Base-by-base conservation (phyloP, 441 rosid genomes). In the Macaranga tanarius region DNA sequence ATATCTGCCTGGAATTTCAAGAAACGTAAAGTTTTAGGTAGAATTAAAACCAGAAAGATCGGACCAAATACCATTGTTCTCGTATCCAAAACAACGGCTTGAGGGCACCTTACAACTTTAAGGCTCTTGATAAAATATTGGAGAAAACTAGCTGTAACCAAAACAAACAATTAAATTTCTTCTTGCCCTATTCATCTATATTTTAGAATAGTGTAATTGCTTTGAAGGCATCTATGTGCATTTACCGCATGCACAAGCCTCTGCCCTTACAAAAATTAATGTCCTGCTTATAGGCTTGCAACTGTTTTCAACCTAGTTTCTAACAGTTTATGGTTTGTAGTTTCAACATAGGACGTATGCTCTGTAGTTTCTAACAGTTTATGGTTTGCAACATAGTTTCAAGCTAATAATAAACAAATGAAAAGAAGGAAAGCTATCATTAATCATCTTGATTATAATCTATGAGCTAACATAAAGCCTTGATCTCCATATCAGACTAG, bases 1-100 rank as follows among this genome's bases (percentile, higher is more conserved):
- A 92, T 75, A 76, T 95, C 99, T 70, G 97, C 97, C 99, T 94
- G 90, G 65, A 78, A 66, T 31, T 54, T 63, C 44, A 8, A 26
- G 8, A n/a, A 31, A 67, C 25, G 11, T 12, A 42, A 42, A 45
- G 10, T 7, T 71, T 69, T 23, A 34, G 40, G 48, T 75, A 65
- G 71, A 59, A 50, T 44, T 22, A 31, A 62, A 44, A 16, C 7
- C 1, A 13, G 34, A 50, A 34, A 1, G 38, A 31, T 31, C 38
- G 0, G 38, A 5, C 1, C 1, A 48, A 40, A 55, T 19, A 17
- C 13, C 54, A 54, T 10, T n/a, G 38, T 31, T 8, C 45, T 71
- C 68, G 60, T 25, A 34, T 34, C 12, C 31, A 25, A 55, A 45
- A 61, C 12, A 75, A 25, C 40, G 28, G 48, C 20, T 17, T 34